Percentiles rank a stretch among this genome's conserved stretches.
Conservation (phyloP, 768 basidiomycete species). For the Rhodosporidiobolus odoratus region DNA sequence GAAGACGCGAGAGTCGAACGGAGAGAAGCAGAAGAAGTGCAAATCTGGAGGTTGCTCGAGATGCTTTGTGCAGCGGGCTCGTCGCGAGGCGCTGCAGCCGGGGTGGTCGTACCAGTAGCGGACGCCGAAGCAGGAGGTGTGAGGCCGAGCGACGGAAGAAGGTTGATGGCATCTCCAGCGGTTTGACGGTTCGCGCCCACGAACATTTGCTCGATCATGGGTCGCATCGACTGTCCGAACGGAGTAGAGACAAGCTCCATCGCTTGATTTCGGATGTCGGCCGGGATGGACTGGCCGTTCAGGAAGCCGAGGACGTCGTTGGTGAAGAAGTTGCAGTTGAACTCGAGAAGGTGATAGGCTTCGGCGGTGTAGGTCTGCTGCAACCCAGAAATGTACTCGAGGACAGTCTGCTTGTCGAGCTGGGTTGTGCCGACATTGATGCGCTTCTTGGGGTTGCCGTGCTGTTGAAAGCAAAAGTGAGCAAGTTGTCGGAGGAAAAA, state of each 20-base stretch:
- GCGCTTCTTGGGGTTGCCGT: conserved; percentile 65
- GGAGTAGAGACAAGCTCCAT: conserved; percentile 51
- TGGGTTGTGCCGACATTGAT: conserved; percentile 72
- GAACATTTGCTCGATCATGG: conserved; percentile 88
- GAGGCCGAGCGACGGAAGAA: neutral
- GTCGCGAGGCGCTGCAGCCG: conserved; percentile 23
- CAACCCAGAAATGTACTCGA: conserved; percentile 74
- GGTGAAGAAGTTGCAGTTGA: conserved; percentile 40
- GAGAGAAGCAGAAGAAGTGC: conserved; percentile 71
- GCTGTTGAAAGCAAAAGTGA: conserved; percentile 51
- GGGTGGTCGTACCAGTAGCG: neutral
- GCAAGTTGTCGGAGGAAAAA: too few relatives aligned
- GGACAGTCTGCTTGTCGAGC: conserved; percentile 76
- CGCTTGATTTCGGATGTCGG: conserved; percentile 43
- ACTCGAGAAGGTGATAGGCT: conserved; percentile 31
- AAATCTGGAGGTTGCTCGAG: conserved; percentile 61
- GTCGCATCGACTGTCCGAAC: conserved; percentile 70
- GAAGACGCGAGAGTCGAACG: conserved; percentile 61
- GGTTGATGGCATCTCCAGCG: neutral
- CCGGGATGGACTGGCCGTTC: conserved; percentile 31
- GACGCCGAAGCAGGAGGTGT: neutral
- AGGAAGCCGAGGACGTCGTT: conserved; percentile 41
- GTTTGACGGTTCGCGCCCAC: conserved; percentile 10
- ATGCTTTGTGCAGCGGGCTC: conserved; percentile 50
- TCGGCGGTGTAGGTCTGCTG: conserved; percentile 60